Evolutionary conservation across 805 yeast genomes (phyloP).

Genomic region (Candida cerambycidarum): DNA sequence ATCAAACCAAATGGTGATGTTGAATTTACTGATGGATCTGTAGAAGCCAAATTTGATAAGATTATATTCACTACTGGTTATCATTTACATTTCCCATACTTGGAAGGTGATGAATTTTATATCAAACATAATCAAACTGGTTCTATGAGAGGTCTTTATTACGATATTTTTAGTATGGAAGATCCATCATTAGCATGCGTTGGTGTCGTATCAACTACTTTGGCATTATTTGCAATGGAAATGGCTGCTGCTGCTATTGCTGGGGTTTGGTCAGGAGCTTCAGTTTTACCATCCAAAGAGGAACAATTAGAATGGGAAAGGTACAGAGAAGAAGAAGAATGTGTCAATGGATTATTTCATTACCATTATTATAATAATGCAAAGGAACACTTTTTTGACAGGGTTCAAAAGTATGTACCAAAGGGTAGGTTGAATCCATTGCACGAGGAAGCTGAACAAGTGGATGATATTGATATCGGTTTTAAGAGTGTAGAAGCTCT

Average conservation of each 20-base stretch:
- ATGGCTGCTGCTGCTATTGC: slow-evolving; percentile 54
- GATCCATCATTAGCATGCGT: slow-evolving; percentile 45
- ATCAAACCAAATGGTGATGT: slow-evolving; percentile 25
- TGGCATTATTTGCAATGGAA: slow-evolving; percentile 52
- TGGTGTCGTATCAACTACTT: slow-evolving; percentile 42
- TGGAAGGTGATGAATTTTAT: slow-evolving; percentile 16
- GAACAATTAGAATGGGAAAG: slow-evolving; percentile 40
- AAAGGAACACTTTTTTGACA: slow-evolving; percentile 27
- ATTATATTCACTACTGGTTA: slow-evolving; percentile 54
- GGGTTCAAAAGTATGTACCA: slow-evolving; percentile 24
- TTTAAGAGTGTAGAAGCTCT: slow-evolving; percentile 19
- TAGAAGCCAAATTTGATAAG: slow-evolving; percentile 30
- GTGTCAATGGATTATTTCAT: slow-evolving; percentile 29
- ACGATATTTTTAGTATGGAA: slow-evolving; percentile 36
- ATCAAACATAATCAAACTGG: slow-evolving; percentile 22
- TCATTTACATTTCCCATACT: slow-evolving; percentile 46
- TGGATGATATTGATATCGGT: slow-evolving; percentile 25
- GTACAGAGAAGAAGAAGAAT: slow-evolving; percentile 21
- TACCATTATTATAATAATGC: slow-evolving; percentile 28
- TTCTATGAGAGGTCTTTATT: slow-evolving; percentile 36
- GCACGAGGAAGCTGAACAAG: slow-evolving; percentile 20
- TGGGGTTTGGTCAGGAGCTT: slow-evolving; percentile 51
- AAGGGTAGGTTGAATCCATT: slow-evolving; percentile 33
- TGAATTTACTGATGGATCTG: slow-evolving; percentile 27
- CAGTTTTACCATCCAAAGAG: slow-evolving; percentile 36